Evolutionary conservation across 1,284 basidiomycete genomes (phyloP), one percentile per base, ranked within the genome.

Genomic region (Cutaneotrichosporon mucoides): DNA sequence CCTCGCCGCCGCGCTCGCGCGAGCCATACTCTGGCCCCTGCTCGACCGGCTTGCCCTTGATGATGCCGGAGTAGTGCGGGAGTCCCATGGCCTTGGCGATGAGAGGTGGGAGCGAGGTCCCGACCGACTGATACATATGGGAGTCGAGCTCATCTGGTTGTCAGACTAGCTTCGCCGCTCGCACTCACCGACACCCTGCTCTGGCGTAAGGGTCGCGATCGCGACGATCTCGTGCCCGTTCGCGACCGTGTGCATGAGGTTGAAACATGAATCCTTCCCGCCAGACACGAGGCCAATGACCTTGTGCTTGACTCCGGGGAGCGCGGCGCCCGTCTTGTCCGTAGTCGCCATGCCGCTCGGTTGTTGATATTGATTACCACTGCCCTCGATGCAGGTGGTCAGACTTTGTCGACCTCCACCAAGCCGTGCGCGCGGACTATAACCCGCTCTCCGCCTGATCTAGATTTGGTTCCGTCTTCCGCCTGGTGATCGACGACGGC

Each of bases 221-320:
- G 92, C 92, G 3, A 95, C 81, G 38, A 98, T 84, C 63, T 90
- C 82, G 75, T 99, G 96, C 0, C 91, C 89, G 72, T 97, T 90
- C 60, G 84, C 82, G 44, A 85, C 80, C 72, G 92, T 94, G 78
- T 99, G 94, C 34, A 93, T 79, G 35, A 99, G 84, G 72, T 97
- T 98, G 83, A 88, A 99, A 82, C 93, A 96, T 73, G 89, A 92
- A 79, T 99, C 96, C 78, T 99, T 99, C 47, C 96, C 96, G 38
- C 96, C 96, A 57, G 93, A 97, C 52, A 99, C 85, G 59, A 99
- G 82, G 2, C 90, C 95, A 67, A 98, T 87, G 75, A 95, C 92
- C 80, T 93, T 94, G 55, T 76, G 73, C 57, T 69, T 69, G 35
- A 63, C 45, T 1, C 72, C 72, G 4, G 71, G 67, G n/a, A 70